Conservation (phyloP, 257 asterid species). For the Parsonsia alboflavescens region DNA sequence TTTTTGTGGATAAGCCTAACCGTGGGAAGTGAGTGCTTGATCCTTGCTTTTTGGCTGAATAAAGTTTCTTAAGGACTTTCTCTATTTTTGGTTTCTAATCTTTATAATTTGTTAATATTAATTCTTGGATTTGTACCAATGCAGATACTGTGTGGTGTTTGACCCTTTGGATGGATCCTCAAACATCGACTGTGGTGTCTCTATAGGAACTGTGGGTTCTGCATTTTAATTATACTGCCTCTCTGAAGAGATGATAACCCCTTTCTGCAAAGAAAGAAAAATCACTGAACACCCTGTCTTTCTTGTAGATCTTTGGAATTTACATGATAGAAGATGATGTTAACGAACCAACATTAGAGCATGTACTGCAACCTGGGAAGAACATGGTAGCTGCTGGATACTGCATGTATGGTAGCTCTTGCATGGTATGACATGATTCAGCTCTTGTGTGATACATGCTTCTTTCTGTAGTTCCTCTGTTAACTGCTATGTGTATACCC, state of each 20-base stretch:
- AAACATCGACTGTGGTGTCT: constrained; percentile 95
- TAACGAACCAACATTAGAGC: constrained; percentile 60
- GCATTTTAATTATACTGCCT: background rate
- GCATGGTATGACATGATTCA: constrained; percentile 51
- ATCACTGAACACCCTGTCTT: constrained; percentile 8
- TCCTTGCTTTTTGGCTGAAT: background rate
- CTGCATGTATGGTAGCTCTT: constrained; percentile 98
- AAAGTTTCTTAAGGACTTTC: background rate
- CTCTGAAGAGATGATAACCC: background rate
- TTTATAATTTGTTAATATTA: constrained; percentile 3
- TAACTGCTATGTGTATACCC: constrained; percentile 1
- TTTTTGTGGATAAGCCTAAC: constrained; percentile 62
- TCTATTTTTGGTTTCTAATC: background rate
- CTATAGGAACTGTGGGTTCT: constrained; percentile 78
- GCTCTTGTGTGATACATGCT: background rate
- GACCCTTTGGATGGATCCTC: constrained; percentile 99
- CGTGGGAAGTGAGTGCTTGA: constrained; percentile 70
- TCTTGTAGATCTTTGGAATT: constrained; percentile 79
- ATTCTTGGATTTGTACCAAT: constrained; percentile 5
- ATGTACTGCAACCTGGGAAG: constrained; percentile 91
- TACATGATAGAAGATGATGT: constrained; percentile 52
- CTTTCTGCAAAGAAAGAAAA: background rate
- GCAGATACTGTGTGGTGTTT: constrained; percentile 92
- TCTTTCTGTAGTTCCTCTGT: background rate
- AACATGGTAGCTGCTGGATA: constrained; percentile 95